phyloP scores from a whole-genome alignment of 768 basidiomycete species.

The Hypholoma sublateritium region DNA sequence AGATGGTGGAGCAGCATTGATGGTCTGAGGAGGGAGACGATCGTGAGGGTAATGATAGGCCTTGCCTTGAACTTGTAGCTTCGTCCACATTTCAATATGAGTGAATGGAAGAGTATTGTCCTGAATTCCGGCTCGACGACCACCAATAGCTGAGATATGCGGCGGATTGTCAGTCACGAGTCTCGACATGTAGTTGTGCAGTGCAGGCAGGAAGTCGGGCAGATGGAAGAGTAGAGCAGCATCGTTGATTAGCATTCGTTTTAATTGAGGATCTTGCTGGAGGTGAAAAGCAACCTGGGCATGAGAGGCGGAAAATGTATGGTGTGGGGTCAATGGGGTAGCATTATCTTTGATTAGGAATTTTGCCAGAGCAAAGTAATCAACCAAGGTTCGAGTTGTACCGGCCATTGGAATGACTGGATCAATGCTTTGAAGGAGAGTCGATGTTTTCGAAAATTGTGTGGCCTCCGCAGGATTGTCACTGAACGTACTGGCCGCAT shows the following conservation, averaged over 20 bases:
- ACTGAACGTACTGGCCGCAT: neutral
- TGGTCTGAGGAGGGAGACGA: slow-evolving; percentile 17
- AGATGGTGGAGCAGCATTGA: slow-evolving; percentile 23
- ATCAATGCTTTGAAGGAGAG: neutral
- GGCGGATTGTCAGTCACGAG: neutral
- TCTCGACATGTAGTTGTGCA: slow-evolving; percentile 20
- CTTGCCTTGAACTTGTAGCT: slow-evolving; percentile 21
- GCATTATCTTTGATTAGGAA: neutral
- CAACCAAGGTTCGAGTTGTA: neutral
- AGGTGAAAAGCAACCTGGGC: slow-evolving; percentile 22
- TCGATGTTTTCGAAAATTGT: neutral
- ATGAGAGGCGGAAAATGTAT: slow-evolving; percentile 9
- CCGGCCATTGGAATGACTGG: neutral
- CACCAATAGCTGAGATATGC: no score
- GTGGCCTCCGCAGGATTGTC: neutral
- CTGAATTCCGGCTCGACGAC: slow-evolving; percentile 5
- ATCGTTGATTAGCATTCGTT: slow-evolving; percentile 19
- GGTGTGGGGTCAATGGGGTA: slow-evolving; percentile 5
- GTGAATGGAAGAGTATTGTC: slow-evolving; percentile 15
- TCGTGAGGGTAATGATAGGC: slow-evolving; percentile 21
- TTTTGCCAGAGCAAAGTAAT: neutral
- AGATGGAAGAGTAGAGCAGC: slow-evolving; percentile 21
- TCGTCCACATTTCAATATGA: slow-evolving; percentile 27
- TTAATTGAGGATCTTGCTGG: slow-evolving; percentile 15
- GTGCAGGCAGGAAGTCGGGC: slow-evolving; percentile 26